Evolutionary conservation across 176 grass and related monocot species (phyloP), one percentile per base, ranked within the genome.

Genomic region (Juncus effusus): DNA sequence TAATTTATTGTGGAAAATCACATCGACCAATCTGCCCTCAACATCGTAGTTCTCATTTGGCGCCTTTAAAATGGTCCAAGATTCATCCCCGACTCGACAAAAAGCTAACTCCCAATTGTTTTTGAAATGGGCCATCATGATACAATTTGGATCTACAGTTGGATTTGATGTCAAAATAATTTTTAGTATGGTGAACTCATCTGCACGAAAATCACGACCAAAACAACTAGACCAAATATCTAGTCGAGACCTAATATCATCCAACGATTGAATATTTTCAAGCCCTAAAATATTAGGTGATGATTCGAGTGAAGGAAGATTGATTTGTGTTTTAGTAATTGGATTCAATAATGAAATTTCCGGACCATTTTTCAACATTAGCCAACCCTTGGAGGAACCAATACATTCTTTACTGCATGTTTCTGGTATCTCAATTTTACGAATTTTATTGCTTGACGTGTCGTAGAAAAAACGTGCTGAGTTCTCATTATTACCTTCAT

Each of bases 81-180:
- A 70, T 57, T 70, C 52, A 57, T 70, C 52, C 67, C 67, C 67
- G 2, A 70, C 55, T 54, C 8, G 67, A 70, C 67, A 70, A 70
- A 70, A 70, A 51, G 67, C 67, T 54, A 70, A 56, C 8, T 54
- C 37, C 67, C 67, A 70, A 42, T 57, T 70, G 49, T 14, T 58
- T 39, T 57, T 56, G 13, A 70, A 70, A 15, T 55, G n/a, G 55
- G 53, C 67, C 67, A 70, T 70, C 37, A 70, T 36, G 3, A 70
- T 3, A 19, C 67, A 70, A 70, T 70, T 39, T 10, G 52, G 6
- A 58, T 70, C 38, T 14, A 37, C 42, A 58, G 16, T 67, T 6
- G 67, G 67, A 28, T 13, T 70, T 5, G 38, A 70, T 58, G 67
- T 70, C 51, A 70, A 42, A 13, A 70, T 57, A 56, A 56, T 57